These are phyloP conservation scores for Alternaria angustiovoidea DNA, from an alignment of 2,329 filamentous ascomycete genomes.

Conservation along the genomic window DNA sequence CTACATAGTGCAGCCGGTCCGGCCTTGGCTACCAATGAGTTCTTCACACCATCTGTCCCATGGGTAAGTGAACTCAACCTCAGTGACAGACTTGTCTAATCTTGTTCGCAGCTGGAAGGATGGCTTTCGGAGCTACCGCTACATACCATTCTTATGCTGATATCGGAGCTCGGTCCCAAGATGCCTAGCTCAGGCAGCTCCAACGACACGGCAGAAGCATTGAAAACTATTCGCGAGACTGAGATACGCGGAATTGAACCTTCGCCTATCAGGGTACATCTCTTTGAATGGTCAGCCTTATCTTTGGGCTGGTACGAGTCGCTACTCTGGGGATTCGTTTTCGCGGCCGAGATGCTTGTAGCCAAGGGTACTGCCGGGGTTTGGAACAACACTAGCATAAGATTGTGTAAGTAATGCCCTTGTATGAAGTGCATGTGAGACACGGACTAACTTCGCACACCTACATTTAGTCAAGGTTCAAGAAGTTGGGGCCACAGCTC, in stretches of 20 bases:
- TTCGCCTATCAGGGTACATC: constrained; percentile 77
- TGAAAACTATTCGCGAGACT: constrained; percentile 65
- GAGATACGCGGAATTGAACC: constrained; percentile 77
- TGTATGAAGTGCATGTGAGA: not conserved
- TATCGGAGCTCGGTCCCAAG: constrained; percentile 66
- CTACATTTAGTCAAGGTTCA: constrained; percentile 71
- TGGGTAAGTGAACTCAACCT: constrained; percentile 64
- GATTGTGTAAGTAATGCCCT: constrained; percentile 62
- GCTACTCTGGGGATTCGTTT: constrained; percentile 91
- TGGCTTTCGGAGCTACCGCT: constrained; percentile 93
- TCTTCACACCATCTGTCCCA: constrained; percentile 78
- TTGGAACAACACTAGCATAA: constrained; percentile 91
- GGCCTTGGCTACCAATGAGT: constrained; percentile 63
- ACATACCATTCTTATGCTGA: constrained; percentile 82
- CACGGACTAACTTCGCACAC: not conserved
- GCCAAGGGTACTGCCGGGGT: constrained; percentile 87
- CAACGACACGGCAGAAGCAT: constrained; percentile 50
- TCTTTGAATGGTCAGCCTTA: constrained; percentile 92
- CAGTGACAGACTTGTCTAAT: constrained; percentile 27
- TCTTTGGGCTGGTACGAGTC: constrained; percentile 96
- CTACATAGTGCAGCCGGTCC: constrained; percentile 71
- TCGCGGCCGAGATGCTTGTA: constrained; percentile 87
- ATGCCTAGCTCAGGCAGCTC: constrained; percentile 58
- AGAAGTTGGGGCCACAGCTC: constrained; percentile 80
- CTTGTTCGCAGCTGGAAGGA: constrained; percentile 73